A percentile compares a stretch with the other conserved stretches of the same genome.
Conservation (phyloP, 305 asterid species). For the Solanum hybrid region DNA sequence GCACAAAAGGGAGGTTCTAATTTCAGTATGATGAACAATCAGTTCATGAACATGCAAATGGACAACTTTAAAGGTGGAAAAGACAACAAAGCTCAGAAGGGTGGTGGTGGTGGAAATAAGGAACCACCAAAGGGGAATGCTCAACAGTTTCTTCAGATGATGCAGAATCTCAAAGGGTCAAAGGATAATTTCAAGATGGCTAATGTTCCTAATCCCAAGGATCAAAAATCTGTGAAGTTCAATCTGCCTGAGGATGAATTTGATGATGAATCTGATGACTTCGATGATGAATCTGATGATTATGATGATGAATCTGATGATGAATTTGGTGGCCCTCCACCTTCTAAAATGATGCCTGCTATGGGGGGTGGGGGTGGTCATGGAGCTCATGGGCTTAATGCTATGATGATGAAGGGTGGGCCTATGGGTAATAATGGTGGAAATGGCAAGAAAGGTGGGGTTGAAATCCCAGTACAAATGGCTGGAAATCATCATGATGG, state of each 20-base stretch:
- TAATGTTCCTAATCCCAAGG: constrained; percentile 32
- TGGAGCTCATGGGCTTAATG: constrained; percentile 19
- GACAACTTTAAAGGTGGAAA: constrained; percentile 33
- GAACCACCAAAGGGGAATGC: constrained; percentile 26
- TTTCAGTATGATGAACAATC: constrained; percentile 18
- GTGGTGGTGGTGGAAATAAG: constrained; percentile 5
- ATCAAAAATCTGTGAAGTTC: constrained; percentile 51
- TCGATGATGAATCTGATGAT: constrained; percentile 30
- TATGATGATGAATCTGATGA: constrained; percentile 29
- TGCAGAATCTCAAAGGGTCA: constrained; percentile 28
- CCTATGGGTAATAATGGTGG: constrained; percentile 21
- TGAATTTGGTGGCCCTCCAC: constrained; percentile 19
- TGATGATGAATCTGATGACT: constrained; percentile 22
- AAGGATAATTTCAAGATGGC: constrained; percentile 23
- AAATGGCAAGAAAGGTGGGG: constrained; percentile 32
- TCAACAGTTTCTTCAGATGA: constrained; percentile 15
- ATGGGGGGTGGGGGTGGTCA: constrained; percentile 19
- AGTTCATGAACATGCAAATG: constrained; percentile 39
- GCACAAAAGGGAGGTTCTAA: constrained; percentile 22
- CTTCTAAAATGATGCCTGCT: constrained; percentile 10
- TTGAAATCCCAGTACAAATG: constrained; percentile 17
- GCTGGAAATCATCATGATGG: constrained; percentile 29
- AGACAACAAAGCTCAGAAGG: constrained; percentile 26
- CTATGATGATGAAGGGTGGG: constrained; percentile 26
- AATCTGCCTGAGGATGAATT: constrained; percentile 36